These are phyloP conservation scores for Populus hybrid DNA, from an alignment of 441 rosid genomes.

Conservation along the genomic window DNA sequence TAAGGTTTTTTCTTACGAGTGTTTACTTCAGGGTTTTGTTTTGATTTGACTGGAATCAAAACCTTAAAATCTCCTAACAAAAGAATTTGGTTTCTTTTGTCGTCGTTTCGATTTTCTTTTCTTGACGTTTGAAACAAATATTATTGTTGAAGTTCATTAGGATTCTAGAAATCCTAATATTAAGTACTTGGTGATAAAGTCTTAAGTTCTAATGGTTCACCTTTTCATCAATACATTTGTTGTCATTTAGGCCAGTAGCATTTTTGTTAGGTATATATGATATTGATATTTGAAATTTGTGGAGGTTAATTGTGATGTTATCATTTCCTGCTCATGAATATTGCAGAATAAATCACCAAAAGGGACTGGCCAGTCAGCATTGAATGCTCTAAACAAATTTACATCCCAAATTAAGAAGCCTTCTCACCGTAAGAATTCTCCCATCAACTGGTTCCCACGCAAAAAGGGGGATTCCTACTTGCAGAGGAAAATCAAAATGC, in stretches of 20 bases:
- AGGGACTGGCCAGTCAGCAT: constrained; percentile 44
- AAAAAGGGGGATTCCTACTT: constrained; percentile 75
- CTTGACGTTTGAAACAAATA: not conserved
- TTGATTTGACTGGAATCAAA: not conserved
- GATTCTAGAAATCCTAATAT: not conserved
- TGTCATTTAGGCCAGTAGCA: not conserved
- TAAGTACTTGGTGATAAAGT: not conserved
- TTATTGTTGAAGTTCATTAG: not conserved
- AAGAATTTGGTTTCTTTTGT: not conserved
- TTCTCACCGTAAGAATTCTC: constrained; percentile 67
- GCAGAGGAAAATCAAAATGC: constrained; percentile 76
- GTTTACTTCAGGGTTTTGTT: not conserved
- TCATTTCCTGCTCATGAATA: constrained; percentile 8
- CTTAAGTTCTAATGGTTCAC: not conserved
- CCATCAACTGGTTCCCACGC: constrained; percentile 84
- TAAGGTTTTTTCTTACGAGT: not conserved
- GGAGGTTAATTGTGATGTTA: not conserved
- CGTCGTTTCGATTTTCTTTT: too few species aligned
- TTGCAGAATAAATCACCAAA: constrained; percentile 63
- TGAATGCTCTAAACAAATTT: constrained; percentile 51
- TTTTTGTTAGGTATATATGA: too few species aligned
- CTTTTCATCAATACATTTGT: not conserved
- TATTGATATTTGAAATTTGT: not conserved
- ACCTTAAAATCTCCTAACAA: not conserved
- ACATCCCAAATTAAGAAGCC: constrained; percentile 78